These are phyloP conservation scores for Ampelocalamus luodianensis DNA, from an alignment of 176 grass and related monocot genomes.

Conservation along the genomic window DNA sequence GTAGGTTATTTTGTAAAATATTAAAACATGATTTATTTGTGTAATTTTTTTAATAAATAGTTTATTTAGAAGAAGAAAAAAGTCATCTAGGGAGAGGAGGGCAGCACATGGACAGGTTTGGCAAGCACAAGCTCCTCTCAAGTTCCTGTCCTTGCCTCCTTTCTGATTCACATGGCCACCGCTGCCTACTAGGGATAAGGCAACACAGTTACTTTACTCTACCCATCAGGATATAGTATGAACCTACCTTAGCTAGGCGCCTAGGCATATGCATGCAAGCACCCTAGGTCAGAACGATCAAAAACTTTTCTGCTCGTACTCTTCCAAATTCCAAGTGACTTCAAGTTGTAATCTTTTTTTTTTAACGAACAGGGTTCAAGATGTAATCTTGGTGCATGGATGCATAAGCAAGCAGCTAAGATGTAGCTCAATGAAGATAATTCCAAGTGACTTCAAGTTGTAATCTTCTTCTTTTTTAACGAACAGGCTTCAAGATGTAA, in stretches of 20 bases:
- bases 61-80: no score
- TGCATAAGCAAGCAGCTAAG: no score
- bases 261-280: not conserved
- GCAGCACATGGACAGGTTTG: not conserved
- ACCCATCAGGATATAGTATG: not conserved
- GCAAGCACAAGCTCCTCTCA: not conserved
- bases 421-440: no score
- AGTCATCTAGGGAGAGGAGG: not conserved
- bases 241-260: not conserved
- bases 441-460: no score
- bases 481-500: not conserved
- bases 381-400: no score
- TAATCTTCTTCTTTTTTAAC: no score
- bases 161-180: not conserved
- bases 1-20: no score
- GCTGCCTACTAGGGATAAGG: not conserved
- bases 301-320: not conserved
- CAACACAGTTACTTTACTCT: not conserved
- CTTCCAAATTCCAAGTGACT: no score
- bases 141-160: not conserved
- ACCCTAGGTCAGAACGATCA: not conserved
- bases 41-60: no score
- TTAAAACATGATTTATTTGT: no score
- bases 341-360: no score
- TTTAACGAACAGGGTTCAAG: no score